These are phyloP conservation scores for Emydomyces testavorans DNA, from an alignment of 2,329 filamentous ascomycete species.

Conservation along the genomic window DNA sequence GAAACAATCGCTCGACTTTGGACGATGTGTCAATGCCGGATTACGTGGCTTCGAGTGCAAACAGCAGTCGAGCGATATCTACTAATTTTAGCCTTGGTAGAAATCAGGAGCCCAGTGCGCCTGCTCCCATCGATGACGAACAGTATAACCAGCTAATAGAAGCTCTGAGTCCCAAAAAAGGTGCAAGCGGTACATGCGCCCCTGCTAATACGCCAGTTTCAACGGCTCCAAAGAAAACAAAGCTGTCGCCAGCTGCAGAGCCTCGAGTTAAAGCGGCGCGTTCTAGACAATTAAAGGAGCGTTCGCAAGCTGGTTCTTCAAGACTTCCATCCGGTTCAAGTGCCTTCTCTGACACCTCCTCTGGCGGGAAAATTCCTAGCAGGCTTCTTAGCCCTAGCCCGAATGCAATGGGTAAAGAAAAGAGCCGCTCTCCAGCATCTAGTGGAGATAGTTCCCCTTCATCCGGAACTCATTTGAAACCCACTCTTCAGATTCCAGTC, in stretches of 20 bases:
- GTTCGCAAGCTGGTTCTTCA: constrained; percentile 23
- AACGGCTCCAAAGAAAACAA: constrained; percentile 18
- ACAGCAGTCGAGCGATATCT: constrained; percentile 32
- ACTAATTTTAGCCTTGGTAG: constrained; percentile 34
- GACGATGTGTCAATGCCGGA: constrained; percentile 42
- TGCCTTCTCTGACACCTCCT: constrained; percentile 19
- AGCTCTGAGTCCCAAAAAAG: constrained; percentile 28
- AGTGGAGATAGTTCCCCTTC: constrained; percentile 7
- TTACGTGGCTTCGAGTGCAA: constrained; percentile 32
- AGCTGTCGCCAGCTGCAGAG: not conserved
- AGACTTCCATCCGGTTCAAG: constrained; percentile 27
- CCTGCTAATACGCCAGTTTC: constrained; percentile 26
- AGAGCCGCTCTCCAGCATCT: constrained; percentile 14
- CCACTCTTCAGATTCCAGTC: constrained; percentile 15
- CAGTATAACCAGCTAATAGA: constrained; percentile 30
- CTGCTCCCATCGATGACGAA: constrained; percentile 28
- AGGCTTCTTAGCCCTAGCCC: constrained; percentile 26
- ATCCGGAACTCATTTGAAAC: constrained; percentile 12
- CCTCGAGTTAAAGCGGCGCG: constrained; percentile 13
- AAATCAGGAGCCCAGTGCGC: constrained; percentile 31
- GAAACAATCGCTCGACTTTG: constrained; percentile 29
- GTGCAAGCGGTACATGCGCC: constrained; percentile 22
- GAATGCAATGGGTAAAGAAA: constrained; percentile 27
- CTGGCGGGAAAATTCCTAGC: constrained; percentile 18
- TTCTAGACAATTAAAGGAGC: constrained; percentile 21